Base-by-base conservation (phyloP, 768 basidiomycete species). In the Artomyces pyxidatus region DNA sequence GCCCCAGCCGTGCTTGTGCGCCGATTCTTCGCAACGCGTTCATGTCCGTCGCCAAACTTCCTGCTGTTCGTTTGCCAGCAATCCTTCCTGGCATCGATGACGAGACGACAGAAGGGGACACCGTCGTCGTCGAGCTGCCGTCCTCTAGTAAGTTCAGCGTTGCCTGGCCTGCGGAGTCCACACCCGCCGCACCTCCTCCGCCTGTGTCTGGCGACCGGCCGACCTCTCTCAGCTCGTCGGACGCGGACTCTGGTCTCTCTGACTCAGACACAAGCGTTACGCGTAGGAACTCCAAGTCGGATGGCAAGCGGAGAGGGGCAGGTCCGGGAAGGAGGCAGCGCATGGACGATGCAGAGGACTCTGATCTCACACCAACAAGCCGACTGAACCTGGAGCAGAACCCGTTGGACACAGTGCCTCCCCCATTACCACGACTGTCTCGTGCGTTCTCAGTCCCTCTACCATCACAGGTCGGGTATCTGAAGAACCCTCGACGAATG, bases 381-480 rank as follows among this genome's bases (percentile, higher is more conserved):
- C 53, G 57, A 47, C 53, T 64, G 49, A 57, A 59, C 43, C 45
- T 57, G 21, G 65, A 67, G 50, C 59, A 58, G 45, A 62, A 65
- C 45, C 64, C 66, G 5, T 37, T 64, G 50, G 65, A 68, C 21
- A 60, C 63, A 35, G 54, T 47, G 42, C 57, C 63, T 14, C 57
- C 55, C 39, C 48, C 63, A 48, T 54, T 65, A 11, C 81, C 84
- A 39, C 74, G 74, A n/a, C 77, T 89, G 49, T 79, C 81, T 42
- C 77, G 91, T 47, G 81, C 85, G 2, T 80, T 85, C 57, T 88
- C 90, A 16, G 78, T 83, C 68, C 91, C 91, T 17, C 66, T 83
- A n/a, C 80, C 88, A 11, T 77, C 80, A 12, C 85, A 89, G 63
- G 76, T 93, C n/a, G 77, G 76, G 37, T 77, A 81, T 53, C 71